A percentile compares a stretch with the other conserved stretches of the same genome.
These are phyloP conservation scores for Corymbia citriodora DNA, from an alignment of 441 rosid species.

Conservation along the genomic window DNA sequence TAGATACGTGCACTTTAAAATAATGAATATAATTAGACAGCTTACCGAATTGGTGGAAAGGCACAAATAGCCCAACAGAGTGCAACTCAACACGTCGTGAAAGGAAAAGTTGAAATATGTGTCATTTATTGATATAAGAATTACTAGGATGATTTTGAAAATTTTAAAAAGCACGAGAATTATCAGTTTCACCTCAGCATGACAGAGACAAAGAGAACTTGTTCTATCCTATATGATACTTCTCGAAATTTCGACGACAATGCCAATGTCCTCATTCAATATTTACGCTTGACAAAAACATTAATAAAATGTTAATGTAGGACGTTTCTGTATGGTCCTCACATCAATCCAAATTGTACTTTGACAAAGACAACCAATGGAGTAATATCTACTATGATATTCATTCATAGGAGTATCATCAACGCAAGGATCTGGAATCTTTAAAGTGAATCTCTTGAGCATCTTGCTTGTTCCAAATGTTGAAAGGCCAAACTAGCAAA, in stretches of 20 bases:
- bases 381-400: background rate
- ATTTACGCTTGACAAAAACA: background rate
- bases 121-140: background rate
- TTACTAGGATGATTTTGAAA: background rate
- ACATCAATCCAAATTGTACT: background rate
- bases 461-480: background rate
- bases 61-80: too few relatives aligned
- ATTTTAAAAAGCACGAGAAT: background rate
- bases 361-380: background rate
- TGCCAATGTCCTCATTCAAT: background rate
- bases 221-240: background rate
- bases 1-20: too few relatives aligned
- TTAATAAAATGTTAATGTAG: background rate
- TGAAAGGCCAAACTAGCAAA: background rate
- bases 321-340: background rate
- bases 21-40: too few relatives aligned
- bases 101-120: background rate
- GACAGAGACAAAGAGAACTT: background rate
- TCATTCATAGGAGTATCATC: too few relatives aligned
- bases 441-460: background rate
- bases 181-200: background rate
- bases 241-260: background rate
- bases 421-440: background rate
- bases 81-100: background rate
- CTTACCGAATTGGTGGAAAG: too few relatives aligned